Base-by-base conservation (phyloP, 352 stramenopile genomes). In the Globisporangium mamillatum region DNA sequence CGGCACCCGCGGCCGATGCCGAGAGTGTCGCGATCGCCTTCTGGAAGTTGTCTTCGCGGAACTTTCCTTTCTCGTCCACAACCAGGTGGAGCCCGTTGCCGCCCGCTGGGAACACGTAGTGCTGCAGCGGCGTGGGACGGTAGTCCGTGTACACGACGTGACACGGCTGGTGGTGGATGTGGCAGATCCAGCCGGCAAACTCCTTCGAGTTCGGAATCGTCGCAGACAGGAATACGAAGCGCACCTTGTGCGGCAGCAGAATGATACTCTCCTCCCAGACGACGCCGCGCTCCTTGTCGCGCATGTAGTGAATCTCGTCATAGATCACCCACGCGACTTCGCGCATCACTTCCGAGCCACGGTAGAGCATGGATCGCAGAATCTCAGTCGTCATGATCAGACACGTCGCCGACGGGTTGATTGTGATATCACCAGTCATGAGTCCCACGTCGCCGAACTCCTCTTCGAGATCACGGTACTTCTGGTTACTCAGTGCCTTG, bases 101-200 rank as follows among this genome's bases (percentile, higher is more conserved):
- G 53, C 95, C 97, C 9, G 92, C 84, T n/a, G 96, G 95, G 76
- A 99, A 99, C 54, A 99, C 84, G 72, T 99, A 99, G 84, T 99
- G 98, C 86, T 99, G 97, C 67, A 99, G 75, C 5, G 98, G 98
- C 36, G 95, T 98, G 2, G 98, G 98, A 73, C 97, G 95, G 86
- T 99, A 99, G 77, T 99, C 97, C 50, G 98, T 99, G 85, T 99
- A 99, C n/a, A 99, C 96, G n/a, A 99, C 98, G 84, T 99, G 98
- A 83, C 97, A 99, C 38, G 97, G 96, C 79, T 99, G 97, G 77
- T 99, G 97, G 80, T 99, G 97, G 73, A 99, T 99, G 77, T 98
- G 95, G 59, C 90, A 96, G 74, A 99, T 99, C 98, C 98, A 99
- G 69, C 87, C 84, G 0, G 93, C 93, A 81, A 98, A 99, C 71